Conservation (phyloP, 108 stramenopile genomes). For the Conticribra guillardii region DNA sequence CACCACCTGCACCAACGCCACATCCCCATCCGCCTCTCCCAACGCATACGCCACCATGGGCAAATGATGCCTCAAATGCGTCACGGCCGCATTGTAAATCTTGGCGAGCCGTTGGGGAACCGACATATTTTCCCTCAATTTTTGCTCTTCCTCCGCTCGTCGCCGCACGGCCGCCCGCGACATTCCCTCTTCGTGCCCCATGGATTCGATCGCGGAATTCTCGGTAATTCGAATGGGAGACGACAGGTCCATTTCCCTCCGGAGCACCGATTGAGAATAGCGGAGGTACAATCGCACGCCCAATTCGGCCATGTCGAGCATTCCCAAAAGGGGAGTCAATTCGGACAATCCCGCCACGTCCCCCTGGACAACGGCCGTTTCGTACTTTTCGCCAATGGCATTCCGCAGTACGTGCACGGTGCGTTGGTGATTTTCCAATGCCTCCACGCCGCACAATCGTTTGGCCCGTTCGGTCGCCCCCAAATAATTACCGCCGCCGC, state of each 20-base stretch:
- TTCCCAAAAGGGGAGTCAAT: constrained; percentile 71
- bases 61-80: constrained; percentile 82
- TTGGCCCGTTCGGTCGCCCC: constrained; percentile 44
- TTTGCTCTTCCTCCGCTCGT: constrained; percentile 36
- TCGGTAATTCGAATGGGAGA: no score
- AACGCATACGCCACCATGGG: constrained; percentile 88
- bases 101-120: constrained; percentile 68
- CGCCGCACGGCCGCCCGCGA: constrained; percentile 38
- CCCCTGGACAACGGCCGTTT: constrained; percentile 58
- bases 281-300: constrained; percentile 75
- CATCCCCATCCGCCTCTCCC: constrained; percentile 82
- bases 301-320: constrained; percentile 74
- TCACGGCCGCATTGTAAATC: constrained; percentile 84
- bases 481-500: not conserved
- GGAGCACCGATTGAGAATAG: constrained; percentile 48
- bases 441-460: constrained; percentile 69
- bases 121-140: constrained; percentile 10
- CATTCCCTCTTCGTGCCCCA: constrained; percentile 34
- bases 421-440: constrained; percentile 56
- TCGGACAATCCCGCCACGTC: constrained; percentile 64
- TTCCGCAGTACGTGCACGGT: constrained; percentile 47
- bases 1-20: constrained; percentile 79
- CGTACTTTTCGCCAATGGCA: constrained; percentile 65
- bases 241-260: constrained; percentile 43
- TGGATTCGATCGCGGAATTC: not conserved